These are phyloP conservation scores for Pyricularia sp. DNA, from an alignment of 2,329 filamentous ascomycete species.

Conservation along the genomic window DNA sequence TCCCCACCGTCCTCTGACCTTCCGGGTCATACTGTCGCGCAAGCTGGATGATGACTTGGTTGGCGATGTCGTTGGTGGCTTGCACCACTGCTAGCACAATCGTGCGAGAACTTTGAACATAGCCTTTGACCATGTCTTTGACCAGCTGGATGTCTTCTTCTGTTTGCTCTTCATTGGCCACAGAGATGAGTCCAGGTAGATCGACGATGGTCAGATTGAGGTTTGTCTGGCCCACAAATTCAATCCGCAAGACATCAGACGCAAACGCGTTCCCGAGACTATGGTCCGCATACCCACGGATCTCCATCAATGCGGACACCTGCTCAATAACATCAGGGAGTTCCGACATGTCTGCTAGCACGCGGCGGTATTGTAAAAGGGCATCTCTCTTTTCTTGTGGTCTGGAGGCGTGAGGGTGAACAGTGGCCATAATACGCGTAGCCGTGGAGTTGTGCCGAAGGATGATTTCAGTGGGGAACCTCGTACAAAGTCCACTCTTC, in stretches of 20 bases:
- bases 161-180: constrained; percentile 33
- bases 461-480: constrained; percentile 53
- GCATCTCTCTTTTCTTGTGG: no score
- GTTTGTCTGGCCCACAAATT: constrained; percentile 34
- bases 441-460: constrained; percentile 32
- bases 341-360: no score
- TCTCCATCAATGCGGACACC: no score
- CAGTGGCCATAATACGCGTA: constrained; percentile 13
- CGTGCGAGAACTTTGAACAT: constrained; percentile 34
- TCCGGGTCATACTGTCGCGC: constrained; percentile 26
- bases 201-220: constrained; percentile 50
- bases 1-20: constrained; percentile 30
- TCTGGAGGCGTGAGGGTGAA: no score
- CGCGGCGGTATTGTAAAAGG: no score
- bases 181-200: constrained; percentile 45
- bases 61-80: constrained; percentile 25
- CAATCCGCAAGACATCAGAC: constrained; percentile 35
- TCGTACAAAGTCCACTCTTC: constrained; percentile 49
- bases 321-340: no score
- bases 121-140: constrained; percentile 32
- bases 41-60: constrained; percentile 25
- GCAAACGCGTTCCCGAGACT: constrained; percentile 28
- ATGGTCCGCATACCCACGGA: constrained; percentile 26
- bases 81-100: constrained; percentile 36
- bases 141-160: constrained; percentile 33